Evolutionary conservation across 495 filamentous ascomycete species (phyloP).

Genomic region (Xylaria cubensis): DNA sequence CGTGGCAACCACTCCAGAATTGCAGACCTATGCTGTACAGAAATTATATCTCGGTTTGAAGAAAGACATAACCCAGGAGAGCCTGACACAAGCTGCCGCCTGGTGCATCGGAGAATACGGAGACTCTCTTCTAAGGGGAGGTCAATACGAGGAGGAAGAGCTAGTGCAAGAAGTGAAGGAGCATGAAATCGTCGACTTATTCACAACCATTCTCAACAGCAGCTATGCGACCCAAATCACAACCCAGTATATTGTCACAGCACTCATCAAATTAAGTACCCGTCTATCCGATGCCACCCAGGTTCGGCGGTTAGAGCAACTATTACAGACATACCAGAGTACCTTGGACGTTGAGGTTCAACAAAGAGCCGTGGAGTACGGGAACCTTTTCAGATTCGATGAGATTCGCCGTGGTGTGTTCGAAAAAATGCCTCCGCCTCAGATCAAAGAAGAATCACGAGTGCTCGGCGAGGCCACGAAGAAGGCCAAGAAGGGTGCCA

Average conservation of each 20-base stretch:
- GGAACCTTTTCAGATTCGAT: constrained; percentile 89
- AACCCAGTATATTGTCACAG: constrained; percentile 93
- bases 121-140: constrained; percentile 83
- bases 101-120: constrained; percentile 99
- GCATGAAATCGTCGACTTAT: constrained; percentile 88
- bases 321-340: constrained; percentile 75
- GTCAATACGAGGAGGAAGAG: constrained; percentile 95
- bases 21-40: constrained; percentile 95
- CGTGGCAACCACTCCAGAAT: constrained; percentile 90
- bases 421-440: constrained; percentile 95
- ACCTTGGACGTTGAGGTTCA: constrained; percentile 94
- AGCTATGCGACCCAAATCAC: constrained; percentile 88
- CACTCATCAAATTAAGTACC: constrained; percentile 93
- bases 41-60: constrained; percentile 90
- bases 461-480: constrained; percentile 86
- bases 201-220: constrained; percentile 89
- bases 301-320: constrained; percentile 79
- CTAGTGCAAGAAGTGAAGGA: constrained; percentile 88
- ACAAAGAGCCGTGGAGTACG: constrained; percentile 93
- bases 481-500: constrained; percentile 77
- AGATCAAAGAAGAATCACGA: constrained; percentile 91
- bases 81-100: constrained; percentile 88
- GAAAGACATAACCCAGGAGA: constrained; percentile 96
- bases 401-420: constrained; percentile 87
- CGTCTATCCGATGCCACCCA: constrained; percentile 82